Conservation (phyloP, 2,329 filamentous ascomycete genomes). For the Xylariaceae sp. region DNA sequence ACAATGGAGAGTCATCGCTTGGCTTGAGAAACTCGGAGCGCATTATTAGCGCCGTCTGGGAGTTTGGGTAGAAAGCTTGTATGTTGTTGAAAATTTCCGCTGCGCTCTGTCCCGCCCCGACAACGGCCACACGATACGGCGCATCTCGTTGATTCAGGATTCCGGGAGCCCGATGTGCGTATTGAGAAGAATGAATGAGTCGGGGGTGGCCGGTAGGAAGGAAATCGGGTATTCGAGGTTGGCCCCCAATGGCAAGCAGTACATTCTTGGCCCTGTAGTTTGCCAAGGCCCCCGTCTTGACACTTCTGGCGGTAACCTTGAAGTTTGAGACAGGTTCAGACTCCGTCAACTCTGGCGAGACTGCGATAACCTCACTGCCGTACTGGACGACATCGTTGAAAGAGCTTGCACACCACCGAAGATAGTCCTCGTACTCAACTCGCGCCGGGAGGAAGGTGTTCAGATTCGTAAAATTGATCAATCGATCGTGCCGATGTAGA, state of each 20-base stretch:
- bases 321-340: conserved; percentile 57
- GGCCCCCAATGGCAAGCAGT: conserved; percentile 52
- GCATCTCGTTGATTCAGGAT: conserved; percentile 52
- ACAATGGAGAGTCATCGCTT: conserved; percentile 95
- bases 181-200: conserved; percentile 86
- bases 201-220: conserved; percentile 65
- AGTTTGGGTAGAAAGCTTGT: conserved; percentile 74
- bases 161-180: conserved; percentile 58
- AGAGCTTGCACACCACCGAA: conserved; percentile 81
- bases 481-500: conserved; percentile 70
- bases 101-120: conserved; percentile 87
- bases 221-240: conserved; percentile 63
- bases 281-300: conserved; percentile 49
- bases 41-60: conserved; percentile 72
- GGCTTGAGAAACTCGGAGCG: conserved; percentile 77
- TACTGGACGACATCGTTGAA: conserved; percentile 73
- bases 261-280: conserved; percentile 60
- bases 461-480: conserved; percentile 87
- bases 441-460: conserved; percentile 82
- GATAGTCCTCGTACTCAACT: conserved; percentile 90
- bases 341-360: conserved; percentile 54
- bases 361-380: conserved; percentile 67
- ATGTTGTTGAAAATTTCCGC: conserved; percentile 94
- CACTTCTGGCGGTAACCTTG: conserved; percentile 59
- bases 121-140: conserved; percentile 71